A percentile compares a stretch with the other conserved stretches of the same genome.
phyloP scores from a whole-genome alignment of 139 green algal genomes.

The Trebouxia sp. region DNA sequence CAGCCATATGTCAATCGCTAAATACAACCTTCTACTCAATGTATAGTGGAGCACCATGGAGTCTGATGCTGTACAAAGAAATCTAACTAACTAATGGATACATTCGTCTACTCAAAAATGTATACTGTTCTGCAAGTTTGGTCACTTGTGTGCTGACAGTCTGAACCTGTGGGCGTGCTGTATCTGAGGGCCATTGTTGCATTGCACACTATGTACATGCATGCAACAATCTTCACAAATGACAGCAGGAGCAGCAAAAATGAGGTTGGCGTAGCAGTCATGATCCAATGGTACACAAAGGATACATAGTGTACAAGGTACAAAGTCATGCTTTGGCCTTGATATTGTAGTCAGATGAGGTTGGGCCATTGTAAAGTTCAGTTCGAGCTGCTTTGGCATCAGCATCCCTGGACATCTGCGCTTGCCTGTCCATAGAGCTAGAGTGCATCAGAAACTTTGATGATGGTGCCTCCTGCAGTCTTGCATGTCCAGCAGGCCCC shows the following conservation, averaged over 20 bases:
- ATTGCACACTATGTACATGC: not conserved
- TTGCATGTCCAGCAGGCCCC: not conserved
- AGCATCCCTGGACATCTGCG: not conserved
- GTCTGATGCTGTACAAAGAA: not conserved
- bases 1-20: not conserved
- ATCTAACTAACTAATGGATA: not conserved
- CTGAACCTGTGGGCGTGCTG: not conserved
- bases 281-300: not conserved
- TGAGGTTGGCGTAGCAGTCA: not conserved
- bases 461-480: not conserved
- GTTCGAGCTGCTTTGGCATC: conserved; percentile 6
- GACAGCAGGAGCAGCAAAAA: not conserved
- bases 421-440: not conserved
- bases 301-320: not conserved
- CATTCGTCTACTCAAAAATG: not conserved
- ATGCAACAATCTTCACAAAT: not conserved
- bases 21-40: not conserved
- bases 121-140: not conserved
- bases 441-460: conserved; percentile 4
- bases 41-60: not conserved
- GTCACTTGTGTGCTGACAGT: not conserved
- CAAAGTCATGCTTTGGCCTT: not conserved
- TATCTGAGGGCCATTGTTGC: not conserved
- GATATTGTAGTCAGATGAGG: conserved; percentile 4
- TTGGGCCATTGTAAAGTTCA: not conserved